phyloP scores from a whole-genome alignment of 2,329 filamentous ascomycete genomes.

The Lecanicillium sp. region DNA sequence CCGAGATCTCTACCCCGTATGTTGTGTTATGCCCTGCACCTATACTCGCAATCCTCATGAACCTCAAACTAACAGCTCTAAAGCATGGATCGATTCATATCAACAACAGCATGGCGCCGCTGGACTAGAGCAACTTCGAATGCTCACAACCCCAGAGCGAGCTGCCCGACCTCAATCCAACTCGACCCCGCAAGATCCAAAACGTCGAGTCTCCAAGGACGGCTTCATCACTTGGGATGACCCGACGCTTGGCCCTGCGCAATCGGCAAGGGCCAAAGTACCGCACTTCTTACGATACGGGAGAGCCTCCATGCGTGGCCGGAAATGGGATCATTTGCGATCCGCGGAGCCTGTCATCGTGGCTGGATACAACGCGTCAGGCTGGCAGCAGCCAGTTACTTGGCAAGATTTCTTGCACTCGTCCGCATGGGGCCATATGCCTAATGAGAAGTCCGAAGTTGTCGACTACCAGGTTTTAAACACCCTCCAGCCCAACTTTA shows the following conservation, averaged over 20 bases:
- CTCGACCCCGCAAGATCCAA: slow-evolving; percentile 27
- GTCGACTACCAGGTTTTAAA: slow-evolving; percentile 37
- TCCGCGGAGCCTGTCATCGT: slow-evolving; percentile 52
- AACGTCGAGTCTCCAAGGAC: slow-evolving; percentile 37
- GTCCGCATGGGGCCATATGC: slow-evolving; percentile 40
- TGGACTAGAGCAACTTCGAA: slow-evolving; percentile 28
- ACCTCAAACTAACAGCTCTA: slow-evolving; percentile 1
- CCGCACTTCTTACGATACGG: slow-evolving; percentile 40
- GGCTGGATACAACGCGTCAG: slow-evolving; percentile 33
- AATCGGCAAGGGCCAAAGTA: slow-evolving; percentile 27
- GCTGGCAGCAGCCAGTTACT: slow-evolving; percentile 31
- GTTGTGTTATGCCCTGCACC: too few relatives aligned
- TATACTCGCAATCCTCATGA: too few relatives aligned
- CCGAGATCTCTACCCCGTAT: slow-evolving; percentile 23
- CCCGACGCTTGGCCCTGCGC: slow-evolving; percentile 24
- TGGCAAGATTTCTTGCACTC: slow-evolving; percentile 48
- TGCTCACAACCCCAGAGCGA: slow-evolving; percentile 30
- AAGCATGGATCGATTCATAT: slow-evolving; percentile 44
- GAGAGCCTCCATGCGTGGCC: slow-evolving; percentile 35
- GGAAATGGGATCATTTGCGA: slow-evolving; percentile 53
- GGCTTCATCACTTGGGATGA: slow-evolving; percentile 37
- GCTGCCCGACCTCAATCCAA: slow-evolving; percentile 33
- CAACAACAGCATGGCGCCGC: slow-evolving; percentile 30
- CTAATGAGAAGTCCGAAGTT: slow-evolving; percentile 38
- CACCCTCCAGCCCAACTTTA: slow-evolving; percentile 39